Conservation (phyloP, 495 filamentous ascomycete genomes). For the Xylaria acuta region DNA sequence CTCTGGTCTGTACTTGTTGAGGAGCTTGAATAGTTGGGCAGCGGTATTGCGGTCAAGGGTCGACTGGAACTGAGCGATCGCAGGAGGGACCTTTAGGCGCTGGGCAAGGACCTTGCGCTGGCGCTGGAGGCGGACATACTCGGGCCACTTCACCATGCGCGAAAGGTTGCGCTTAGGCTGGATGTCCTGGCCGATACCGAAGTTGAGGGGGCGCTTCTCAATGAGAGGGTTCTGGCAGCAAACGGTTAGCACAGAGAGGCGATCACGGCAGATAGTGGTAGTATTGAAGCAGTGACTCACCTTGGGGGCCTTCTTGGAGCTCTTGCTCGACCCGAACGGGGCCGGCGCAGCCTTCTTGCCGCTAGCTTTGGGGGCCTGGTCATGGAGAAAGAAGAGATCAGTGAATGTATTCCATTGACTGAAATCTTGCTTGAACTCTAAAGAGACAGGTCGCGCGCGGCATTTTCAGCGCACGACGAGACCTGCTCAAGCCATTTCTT, state of each 20-base stretch:
- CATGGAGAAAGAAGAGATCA: constrained; percentile 99
- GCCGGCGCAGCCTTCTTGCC: constrained; percentile 95
- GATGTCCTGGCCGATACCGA: constrained; percentile 98
- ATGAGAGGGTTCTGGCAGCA: constrained; percentile 88
- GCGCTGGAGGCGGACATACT: constrained; percentile 98
- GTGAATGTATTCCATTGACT: constrained; percentile 80
- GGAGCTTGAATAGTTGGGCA: constrained; percentile 91
- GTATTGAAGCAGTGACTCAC: constrained; percentile 57
- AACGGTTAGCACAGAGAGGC: constrained; percentile 40
- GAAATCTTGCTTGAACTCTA: constrained; percentile 92
- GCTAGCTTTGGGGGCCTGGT: constrained; percentile 88
- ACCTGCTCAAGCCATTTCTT: constrained; percentile 84
- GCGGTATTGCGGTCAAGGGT: constrained; percentile 98
- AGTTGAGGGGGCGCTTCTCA: constrained; percentile 97
- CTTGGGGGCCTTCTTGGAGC: constrained; percentile 94
- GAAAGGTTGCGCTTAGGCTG: constrained; percentile 97
- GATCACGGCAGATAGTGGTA: not conserved
- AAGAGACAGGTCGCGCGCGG: constrained; percentile 66
- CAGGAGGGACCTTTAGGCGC: constrained; percentile 97
- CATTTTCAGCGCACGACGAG: constrained; percentile 62
- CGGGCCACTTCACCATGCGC: constrained; percentile 99
- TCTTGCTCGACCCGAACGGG: constrained; percentile 96
- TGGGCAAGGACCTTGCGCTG: constrained; percentile 99
- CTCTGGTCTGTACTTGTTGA: constrained; percentile 99
- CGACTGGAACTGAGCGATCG: constrained; percentile 96